A percentile compares a stretch with the other conserved stretches of the same genome.
These are phyloP conservation scores for Silene noctiflora DNA, from an alignment of 179 eudicot genomes.

Conservation along the genomic window DNA sequence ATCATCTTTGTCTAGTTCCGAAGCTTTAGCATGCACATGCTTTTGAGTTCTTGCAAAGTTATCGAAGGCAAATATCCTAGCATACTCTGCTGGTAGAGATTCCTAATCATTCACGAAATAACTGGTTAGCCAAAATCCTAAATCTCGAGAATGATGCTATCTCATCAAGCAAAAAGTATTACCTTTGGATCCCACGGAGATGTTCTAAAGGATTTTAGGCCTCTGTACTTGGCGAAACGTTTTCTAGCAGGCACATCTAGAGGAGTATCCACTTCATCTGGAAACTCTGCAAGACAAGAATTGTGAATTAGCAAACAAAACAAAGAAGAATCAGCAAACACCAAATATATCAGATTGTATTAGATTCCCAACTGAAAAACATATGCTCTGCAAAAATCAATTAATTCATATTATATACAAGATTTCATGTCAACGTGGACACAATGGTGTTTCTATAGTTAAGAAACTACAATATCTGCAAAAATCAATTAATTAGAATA, in stretches of 20 bases:
- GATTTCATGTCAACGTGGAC: neutral
- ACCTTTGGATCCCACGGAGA: slow-evolving; percentile 98
- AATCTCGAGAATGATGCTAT: neutral
- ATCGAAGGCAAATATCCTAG: slow-evolving; percentile 79
- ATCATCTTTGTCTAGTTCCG: slow-evolving; percentile 48
- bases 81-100: slow-evolving; percentile 78
- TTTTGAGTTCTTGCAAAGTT: slow-evolving; percentile 82
- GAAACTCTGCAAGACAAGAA: slow-evolving; percentile 55
- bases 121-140: neutral
- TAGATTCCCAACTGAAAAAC: too few species aligned
- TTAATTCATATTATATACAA: neutral
- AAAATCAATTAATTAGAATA: neutral
- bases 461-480: neutral
- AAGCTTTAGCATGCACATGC: slow-evolving; percentile 79
- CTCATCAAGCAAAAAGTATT: slow-evolving; percentile 21
- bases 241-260: slow-evolving; percentile 82
- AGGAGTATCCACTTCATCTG: slow-evolving; percentile 96
- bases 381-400: neutral
- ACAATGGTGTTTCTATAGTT: neutral
- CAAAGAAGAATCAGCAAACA: neutral
- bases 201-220: slow-evolving; percentile 91
- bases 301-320: neutral
- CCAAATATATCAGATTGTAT: neutral
- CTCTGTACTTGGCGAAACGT: slow-evolving; percentile 93
- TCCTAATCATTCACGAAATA: slow-evolving; percentile 48